phyloP scores from a whole-genome alignment of 805 yeast genomes.

The Henningerozyma blattae region DNA sequence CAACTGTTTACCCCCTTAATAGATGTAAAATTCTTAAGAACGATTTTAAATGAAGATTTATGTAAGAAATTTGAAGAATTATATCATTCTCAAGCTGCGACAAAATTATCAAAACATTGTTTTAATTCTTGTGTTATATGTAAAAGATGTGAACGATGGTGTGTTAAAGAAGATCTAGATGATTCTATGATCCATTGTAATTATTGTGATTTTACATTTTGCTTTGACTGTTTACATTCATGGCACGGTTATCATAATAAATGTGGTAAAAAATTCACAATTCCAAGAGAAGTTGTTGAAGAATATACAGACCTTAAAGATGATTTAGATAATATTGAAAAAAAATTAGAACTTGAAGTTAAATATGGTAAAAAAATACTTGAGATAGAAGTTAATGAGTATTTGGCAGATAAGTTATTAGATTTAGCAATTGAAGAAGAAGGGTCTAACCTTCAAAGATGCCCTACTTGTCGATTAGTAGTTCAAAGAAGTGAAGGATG shows the following conservation, averaged over 20 bases:
- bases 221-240: slow-evolving; percentile 43
- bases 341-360: slow-evolving; percentile 25
- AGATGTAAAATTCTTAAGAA: slow-evolving; percentile 23
- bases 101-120: slow-evolving; percentile 30
- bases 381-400: slow-evolving; percentile 32
- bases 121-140: slow-evolving; percentile 41
- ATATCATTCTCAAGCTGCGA: slow-evolving; percentile 29
- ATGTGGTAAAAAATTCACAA: slow-evolving; percentile 29
- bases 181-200: slow-evolving; percentile 39
- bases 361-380: slow-evolving; percentile 36
- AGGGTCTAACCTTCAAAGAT: slow-evolving; percentile 32
- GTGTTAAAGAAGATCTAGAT: slow-evolving; percentile 35
- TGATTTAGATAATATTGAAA: slow-evolving; percentile 17
- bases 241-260: slow-evolving; percentile 46
- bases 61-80: slow-evolving; percentile 30
- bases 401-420: slow-evolving; percentile 35
- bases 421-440: slow-evolving; percentile 31
- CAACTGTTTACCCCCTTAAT: slow-evolving; percentile 33
- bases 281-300: slow-evolving; percentile 22
- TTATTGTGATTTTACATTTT: slow-evolving; percentile 40
- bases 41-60: slow-evolving; percentile 19
- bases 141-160: slow-evolving; percentile 38
- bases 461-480: slow-evolving; percentile 40
- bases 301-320: slow-evolving; percentile 25
- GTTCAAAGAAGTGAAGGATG: slow-evolving; percentile 52